Evolutionary conservation across 495 filamentous ascomycete species (phyloP), one percentile per base, ranked within the genome.

Genomic region (Glonium stellatum): DNA sequence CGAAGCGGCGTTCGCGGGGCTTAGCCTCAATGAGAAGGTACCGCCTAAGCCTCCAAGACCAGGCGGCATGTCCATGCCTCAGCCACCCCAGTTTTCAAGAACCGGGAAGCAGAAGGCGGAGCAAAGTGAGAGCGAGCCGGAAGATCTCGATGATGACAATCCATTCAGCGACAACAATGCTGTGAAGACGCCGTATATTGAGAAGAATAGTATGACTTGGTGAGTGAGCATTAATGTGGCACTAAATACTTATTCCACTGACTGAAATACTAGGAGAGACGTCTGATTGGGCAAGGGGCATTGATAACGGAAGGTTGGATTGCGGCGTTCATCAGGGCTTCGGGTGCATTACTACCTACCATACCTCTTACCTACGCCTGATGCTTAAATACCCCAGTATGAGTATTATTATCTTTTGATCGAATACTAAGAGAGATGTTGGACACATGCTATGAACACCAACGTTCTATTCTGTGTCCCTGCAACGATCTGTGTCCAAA

Each of bases 81-180:
- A 18, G 21, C 48, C 18, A 23, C 48, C 48, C 25, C 75, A 75
- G 49, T 69, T 69, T 0, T 68, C 57, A 6, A 27, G 65, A n/a
- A 50, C 69, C 19, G 79, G 79, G 13, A 82, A 84, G 25, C 69
- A 77, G 25, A 78, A 79, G 44, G 70, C 71, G 11, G 73, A 78
- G 25, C 75, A 80, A 9, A 57, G 54, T n/a, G 69, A 71, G 15
- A 65, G 57, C 27, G 71, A 70, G 31, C 59, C 59, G 15, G 68
- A 60, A 31, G 64, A 66, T 21, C 47, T 59, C 18, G 69, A 77
- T 22, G 76, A 76, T 60, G 78, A 90, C 65, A 82, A 92, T 70
- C 88, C 88, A 4, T 92, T 92, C 66, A 86, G 85, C 15, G 87
- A 92, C 69, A 77, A 78, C 10, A 89, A 91, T 73, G 87, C 80